Evolutionary conservation across 1,139 yeast genomes (phyloP), one percentile per base, ranked within the genome.

Genomic region (Yamadazyma blattariae): DNA sequence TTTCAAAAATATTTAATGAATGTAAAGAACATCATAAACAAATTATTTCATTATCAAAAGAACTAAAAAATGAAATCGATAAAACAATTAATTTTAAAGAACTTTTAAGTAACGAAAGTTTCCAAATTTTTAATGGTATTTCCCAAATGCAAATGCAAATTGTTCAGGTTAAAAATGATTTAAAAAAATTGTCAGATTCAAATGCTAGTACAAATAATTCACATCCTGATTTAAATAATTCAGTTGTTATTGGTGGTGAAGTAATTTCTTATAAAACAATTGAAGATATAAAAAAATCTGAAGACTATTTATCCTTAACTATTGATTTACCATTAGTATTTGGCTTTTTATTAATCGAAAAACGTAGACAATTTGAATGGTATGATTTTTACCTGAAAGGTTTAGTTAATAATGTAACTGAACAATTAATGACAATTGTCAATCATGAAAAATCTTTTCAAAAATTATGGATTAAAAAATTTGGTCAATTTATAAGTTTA

Each of bases 311-410:
- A 11, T 70, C 80, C 1, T 51, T 74, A 12, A 80, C 87, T 2
- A 71, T 81, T 13, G 96, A 88, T 52, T 56, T 89, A 34, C 97
- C 97, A 0, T 61, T 87, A 27, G 60, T 88, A 1, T 87, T 86
- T 54, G 97, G 97, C 1, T 73, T 85, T 20, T 71, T 81, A 53
- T 53, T 87, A 17, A 73, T 89, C 29, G 96, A 90, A 50, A 69
- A 67, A 32, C 59, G 84, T 37, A 71, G 95, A 35, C 80, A 92
- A 42, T 63, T 64, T 29, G 79, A 78, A 44, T 87, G 95, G 94
- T 63, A 71, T 18, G 71, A 71, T 33, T 68, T 67, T 42, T 74
- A 74, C 33, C 57, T 83, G 28, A 70, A 71, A 37, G 71, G 72
- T 1, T 53, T 77, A 1, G 71, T 74, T 0, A 63, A 65, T 25